Percentiles rank a stretch among this genome's conserved stretches.
Evolutionary conservation across 2,329 filamentous ascomycete genomes (phyloP).

Genomic region (Aspergillus sp.): DNA sequence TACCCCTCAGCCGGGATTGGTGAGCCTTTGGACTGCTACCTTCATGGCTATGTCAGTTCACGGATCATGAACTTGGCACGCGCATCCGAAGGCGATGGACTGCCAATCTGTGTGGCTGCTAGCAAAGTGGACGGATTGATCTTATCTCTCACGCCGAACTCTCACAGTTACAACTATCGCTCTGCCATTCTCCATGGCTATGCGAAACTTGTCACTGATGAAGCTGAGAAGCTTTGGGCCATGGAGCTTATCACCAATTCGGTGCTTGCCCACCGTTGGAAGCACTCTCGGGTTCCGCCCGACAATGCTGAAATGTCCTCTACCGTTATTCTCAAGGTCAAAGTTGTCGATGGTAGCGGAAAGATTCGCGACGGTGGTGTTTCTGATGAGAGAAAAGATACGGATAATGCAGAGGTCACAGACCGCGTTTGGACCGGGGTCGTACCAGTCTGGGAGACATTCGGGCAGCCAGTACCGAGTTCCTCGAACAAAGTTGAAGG

Average conservation of each 20-base stretch:
- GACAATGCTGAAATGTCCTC: conserved; percentile 71
- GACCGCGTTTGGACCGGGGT: conserved; percentile 60
- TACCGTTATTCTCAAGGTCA: conserved; percentile 70
- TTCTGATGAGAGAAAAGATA: conserved; percentile 60
- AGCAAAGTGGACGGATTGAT: conserved; percentile 78
- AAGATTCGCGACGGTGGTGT: conserved; percentile 70
- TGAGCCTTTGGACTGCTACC: conserved; percentile 72
- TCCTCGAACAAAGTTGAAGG: conserved; percentile 58
- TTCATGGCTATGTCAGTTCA: conserved; percentile 81
- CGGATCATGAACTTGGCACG: conserved; percentile 70
- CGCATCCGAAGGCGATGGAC: conserved; percentile 47
- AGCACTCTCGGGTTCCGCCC: conserved; percentile 67
- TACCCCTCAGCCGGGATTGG: conserved; percentile 59
- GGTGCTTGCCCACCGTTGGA: conserved; percentile 69
- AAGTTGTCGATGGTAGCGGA: conserved; percentile 68
- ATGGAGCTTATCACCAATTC: conserved; percentile 76
- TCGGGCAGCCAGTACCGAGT: conserved; percentile 64
- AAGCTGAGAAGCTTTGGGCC: conserved; percentile 72
- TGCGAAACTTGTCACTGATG: conserved; percentile 65
- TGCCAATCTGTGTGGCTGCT: conserved; percentile 72
- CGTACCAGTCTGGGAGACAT: conserved; percentile 62
- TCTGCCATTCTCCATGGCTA: conserved; percentile 76
- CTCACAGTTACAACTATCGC: conserved; percentile 84
- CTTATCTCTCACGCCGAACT: conserved; percentile 74
- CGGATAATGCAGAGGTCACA: conserved; percentile 46